A percentile compares a stretch with the other conserved stretches of the same genome.
Conservation (phyloP, 371 early-diverging fungal genomes). For the Saksenaea vasiformis region DNA sequence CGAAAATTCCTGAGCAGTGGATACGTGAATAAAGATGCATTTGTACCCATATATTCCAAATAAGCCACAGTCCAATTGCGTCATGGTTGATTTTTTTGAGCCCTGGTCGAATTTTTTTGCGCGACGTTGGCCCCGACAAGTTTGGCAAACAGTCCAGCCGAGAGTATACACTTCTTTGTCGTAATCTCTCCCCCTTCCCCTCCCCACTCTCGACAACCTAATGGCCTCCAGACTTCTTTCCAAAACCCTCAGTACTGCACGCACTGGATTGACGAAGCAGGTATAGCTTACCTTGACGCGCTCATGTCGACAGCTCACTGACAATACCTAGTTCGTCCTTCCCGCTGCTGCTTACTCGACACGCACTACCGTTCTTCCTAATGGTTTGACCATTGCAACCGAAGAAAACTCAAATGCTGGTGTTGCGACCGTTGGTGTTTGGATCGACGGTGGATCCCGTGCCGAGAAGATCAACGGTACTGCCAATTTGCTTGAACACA, state of each 20-base stretch:
- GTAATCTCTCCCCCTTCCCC: background rate
- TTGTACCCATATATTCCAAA: too few relatives aligned
- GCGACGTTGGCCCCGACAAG: background rate
- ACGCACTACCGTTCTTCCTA: slow-evolving; percentile 78
- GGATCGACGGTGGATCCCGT: slow-evolving; percentile 93
- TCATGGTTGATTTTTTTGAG: too few relatives aligned
- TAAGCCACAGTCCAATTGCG: too few relatives aligned
- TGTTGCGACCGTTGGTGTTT: slow-evolving; percentile 95
- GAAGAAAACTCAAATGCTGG: slow-evolving; percentile 83
- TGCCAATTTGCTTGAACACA: slow-evolving; percentile 94
- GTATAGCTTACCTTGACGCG: background rate
- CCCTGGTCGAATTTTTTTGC: background rate
- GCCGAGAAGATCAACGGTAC: slow-evolving; percentile 91
- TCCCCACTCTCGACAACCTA: slow-evolving; percentile 3
- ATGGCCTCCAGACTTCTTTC: slow-evolving; percentile 6
- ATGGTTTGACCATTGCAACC: slow-evolving; percentile 91
- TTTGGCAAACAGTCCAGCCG: background rate
- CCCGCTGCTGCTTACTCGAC: slow-evolving; percentile 55
- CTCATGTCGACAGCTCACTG: too few relatives aligned
- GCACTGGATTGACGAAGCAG: slow-evolving; percentile 1
- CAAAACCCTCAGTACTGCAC: background rate
- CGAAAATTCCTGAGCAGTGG: too few relatives aligned
- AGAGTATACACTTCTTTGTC: slow-evolving; percentile 3
- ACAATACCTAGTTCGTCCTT: slow-evolving; percentile 36
- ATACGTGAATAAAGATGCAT: too few relatives aligned